These are phyloP conservation scores for Thuidium tamariscinum DNA, from an alignment of 225 moss, liverwort and hornwort genomes.

Conservation along the genomic window DNA sequence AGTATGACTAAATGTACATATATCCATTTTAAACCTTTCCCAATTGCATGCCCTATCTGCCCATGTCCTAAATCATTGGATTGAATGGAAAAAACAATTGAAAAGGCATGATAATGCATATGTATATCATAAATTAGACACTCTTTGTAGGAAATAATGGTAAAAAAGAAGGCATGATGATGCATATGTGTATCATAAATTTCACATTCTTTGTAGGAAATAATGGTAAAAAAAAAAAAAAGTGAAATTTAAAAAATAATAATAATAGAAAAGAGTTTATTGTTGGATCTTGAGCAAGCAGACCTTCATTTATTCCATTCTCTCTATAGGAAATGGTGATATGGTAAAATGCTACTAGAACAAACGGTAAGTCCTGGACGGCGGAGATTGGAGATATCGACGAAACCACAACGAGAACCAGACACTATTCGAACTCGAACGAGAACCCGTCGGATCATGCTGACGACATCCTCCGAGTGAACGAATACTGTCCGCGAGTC, in stretches of 20 bases:
- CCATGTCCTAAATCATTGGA: rapidly evolving
- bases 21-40: background rate
- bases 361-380: background rate
- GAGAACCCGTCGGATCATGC: background rate
- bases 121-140: background rate
- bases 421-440: background rate
- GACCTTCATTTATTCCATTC: no score
- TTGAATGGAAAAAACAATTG: background rate
- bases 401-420: background rate
- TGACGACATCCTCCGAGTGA: background rate
- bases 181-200: no score
- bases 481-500: background rate
- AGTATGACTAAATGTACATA: background rate
- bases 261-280: no score
- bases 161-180: no score
- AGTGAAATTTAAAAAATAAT: no score
- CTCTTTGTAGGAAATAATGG: background rate
- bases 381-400: background rate
- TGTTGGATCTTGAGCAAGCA: no score
- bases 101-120: background rate
- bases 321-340: background rate
- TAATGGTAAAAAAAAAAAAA: no score
- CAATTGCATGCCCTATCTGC: background rate
- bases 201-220: no score
- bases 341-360: background rate